These are phyloP conservation scores for Myxozyma lipomycoides DNA, from an alignment of 805 yeast species.

Conservation along the genomic window DNA sequence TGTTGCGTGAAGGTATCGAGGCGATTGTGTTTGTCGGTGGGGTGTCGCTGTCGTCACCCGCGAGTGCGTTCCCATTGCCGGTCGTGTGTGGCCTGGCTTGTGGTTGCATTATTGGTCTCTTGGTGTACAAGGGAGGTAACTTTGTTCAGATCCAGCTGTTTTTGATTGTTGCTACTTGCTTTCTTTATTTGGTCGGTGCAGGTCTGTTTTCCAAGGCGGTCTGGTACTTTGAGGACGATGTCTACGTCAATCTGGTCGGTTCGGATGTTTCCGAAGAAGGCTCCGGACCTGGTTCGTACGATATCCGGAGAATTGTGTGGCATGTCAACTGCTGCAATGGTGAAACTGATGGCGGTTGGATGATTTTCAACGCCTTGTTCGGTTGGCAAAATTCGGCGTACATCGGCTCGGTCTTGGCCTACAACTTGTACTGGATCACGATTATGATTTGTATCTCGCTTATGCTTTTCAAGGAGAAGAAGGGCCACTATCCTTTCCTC, in stretches of 20 bases:
- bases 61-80: slow-evolving; percentile 86
- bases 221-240: slow-evolving; percentile 78
- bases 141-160: slow-evolving; percentile 79
- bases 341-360: slow-evolving; percentile 90
- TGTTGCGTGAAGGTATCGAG: slow-evolving; percentile 94
- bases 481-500: slow-evolving; percentile 42
- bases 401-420: slow-evolving; percentile 82
- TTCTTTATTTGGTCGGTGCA: slow-evolving; percentile 83
- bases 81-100: slow-evolving; percentile 80
- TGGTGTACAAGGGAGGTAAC: slow-evolving; percentile 79
- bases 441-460: slow-evolving; percentile 52
- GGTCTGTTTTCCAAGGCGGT: slow-evolving; percentile 91
- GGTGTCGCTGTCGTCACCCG: slow-evolving; percentile 68
- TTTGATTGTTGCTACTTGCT: slow-evolving; percentile 80
- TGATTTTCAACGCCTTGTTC: slow-evolving; percentile 84
- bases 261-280: slow-evolving; percentile 95
- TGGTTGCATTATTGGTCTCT: slow-evolving; percentile 66
- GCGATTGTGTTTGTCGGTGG: slow-evolving; percentile 96
- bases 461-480: slow-evolving; percentile 79
- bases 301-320: slow-evolving; percentile 76
- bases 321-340: slow-evolving; percentile 98
- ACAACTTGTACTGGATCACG: slow-evolving; percentile 82
- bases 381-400: slow-evolving; percentile 97
- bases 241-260: slow-evolving; percentile 65
- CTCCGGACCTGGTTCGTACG: slow-evolving; percentile 91